Evolutionary conservation across 1,284 basidiomycete genomes (phyloP).

Genomic region (Naganishia sp.): DNA sequence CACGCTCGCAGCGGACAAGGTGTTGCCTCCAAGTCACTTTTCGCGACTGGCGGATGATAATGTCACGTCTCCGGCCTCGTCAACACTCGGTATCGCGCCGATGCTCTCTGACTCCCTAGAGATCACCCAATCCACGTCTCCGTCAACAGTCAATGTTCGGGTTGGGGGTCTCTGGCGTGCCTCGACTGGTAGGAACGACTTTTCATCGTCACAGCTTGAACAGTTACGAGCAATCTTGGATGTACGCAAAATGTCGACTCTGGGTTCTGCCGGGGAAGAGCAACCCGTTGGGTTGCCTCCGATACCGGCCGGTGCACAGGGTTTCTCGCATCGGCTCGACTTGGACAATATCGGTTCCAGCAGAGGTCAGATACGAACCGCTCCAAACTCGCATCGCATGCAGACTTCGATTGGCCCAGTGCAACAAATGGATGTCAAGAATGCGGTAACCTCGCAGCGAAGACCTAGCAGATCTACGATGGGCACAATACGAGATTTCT

Average conservation of each 20-base stretch:
- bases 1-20: slow-evolving; percentile 24
- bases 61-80: not conserved
- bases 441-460: not conserved
- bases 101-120: not conserved
- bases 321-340: too few species aligned
- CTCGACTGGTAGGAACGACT: slow-evolving; percentile 23
- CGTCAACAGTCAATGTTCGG: not conserved
- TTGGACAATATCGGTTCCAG: too few species aligned
- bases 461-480: slow-evolving; percentile 15
- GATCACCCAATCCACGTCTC: not conserved
- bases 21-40: slow-evolving; percentile 12
- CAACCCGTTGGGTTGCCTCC: too few species aligned
- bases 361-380: too few species aligned
- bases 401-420: too few species aligned
- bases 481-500: slow-evolving; percentile 9
- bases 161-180: slow-evolving; percentile 20
- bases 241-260: not conserved
- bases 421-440: too few species aligned
- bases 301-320: too few species aligned
- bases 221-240: slow-evolving; percentile 28
- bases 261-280: too few species aligned
- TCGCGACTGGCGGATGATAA: slow-evolving; percentile 1
- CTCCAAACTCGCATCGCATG: too few species aligned
- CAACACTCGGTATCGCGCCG: not conserved
- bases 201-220: slow-evolving; percentile 27